Evolutionary conservation across 257 asterid species (phyloP).

Genomic region (Ocimum tenuiflorum): DNA sequence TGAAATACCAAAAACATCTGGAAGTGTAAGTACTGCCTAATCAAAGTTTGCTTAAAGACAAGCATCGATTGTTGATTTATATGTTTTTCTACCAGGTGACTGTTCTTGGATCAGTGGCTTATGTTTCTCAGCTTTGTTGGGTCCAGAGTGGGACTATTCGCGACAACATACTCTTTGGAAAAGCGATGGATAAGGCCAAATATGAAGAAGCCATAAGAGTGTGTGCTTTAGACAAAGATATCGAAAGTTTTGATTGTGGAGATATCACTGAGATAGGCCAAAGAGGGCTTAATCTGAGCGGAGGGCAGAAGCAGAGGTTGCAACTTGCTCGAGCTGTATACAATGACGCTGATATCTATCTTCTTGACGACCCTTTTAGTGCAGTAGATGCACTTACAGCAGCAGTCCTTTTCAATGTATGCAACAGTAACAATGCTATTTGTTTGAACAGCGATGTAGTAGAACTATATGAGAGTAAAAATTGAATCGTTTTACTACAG

Average conservation of each 20-base stretch:
- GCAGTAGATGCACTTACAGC: slow-evolving; percentile 92
- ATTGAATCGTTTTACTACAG: slow-evolving; percentile 25
- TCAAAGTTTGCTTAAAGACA: not conserved
- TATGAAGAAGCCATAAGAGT: slow-evolving; percentile 50
- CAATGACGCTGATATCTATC: slow-evolving; percentile 60
- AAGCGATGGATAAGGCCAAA: slow-evolving; percentile 43
- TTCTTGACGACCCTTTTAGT: slow-evolving; percentile 81
- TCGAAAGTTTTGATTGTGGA: slow-evolving; percentile 52
- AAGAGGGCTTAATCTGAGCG: slow-evolving; percentile 75
- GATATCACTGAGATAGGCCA: slow-evolving; percentile 87
- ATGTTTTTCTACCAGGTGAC: slow-evolving; percentile 36
- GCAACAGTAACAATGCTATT: no score
- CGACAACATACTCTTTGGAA: slow-evolving; percentile 65
- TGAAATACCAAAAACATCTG: slow-evolving; percentile 59
- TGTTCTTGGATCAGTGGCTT: slow-evolving; percentile 56
- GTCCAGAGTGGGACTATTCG: slow-evolving; percentile 76
- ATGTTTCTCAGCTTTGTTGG: slow-evolving; percentile 77
- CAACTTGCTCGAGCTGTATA: slow-evolving; percentile 87
- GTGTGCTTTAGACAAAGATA: slow-evolving; percentile 68
- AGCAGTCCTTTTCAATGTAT: slow-evolving; percentile 55
- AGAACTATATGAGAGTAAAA: not conserved
- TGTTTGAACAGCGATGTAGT: no score
- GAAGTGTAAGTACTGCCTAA: slow-evolving; percentile 61
- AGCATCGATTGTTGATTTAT: not conserved
- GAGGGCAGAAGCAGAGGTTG: slow-evolving; percentile 84